Percentiles rank a stretch among this genome's conserved stretches.
These are phyloP conservation scores for Collariella sp. DNA, from an alignment of 495 filamentous ascomycete species.

Conservation along the genomic window DNA sequence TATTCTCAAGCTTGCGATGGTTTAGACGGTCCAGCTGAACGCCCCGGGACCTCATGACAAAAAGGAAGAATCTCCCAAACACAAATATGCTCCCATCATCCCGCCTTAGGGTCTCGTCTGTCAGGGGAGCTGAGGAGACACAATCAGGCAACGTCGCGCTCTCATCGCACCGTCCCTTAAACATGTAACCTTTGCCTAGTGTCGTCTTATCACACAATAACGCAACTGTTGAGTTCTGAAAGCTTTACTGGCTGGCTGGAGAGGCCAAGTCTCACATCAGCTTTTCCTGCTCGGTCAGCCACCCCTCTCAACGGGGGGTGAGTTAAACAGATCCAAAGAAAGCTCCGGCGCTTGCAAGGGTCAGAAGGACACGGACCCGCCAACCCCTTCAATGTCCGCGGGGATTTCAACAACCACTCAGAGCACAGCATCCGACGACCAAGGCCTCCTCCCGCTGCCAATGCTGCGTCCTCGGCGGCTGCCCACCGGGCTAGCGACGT, in stretches of 20 bases:
- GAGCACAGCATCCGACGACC: neutral
- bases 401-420: slow-evolving; percentile 14
- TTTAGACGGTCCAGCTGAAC: no score
- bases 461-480: slow-evolving; percentile 15
- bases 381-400: slow-evolving; percentile 12
- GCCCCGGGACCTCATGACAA: no score
- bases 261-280: no score
- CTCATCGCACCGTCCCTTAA: no score
- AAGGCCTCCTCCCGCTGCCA: slow-evolving; percentile 6
- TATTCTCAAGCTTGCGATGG: no score
- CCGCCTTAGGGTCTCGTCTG: no score
- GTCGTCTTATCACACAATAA: neutral
- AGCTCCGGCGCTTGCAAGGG: slow-evolving; percentile 20
- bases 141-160: no score
- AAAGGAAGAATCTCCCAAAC: no score
- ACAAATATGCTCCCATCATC: no score
- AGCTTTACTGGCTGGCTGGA: no score
- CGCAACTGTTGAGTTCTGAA: neutral
- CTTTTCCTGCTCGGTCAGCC: neutral
- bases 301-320: neutral
- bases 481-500: slow-evolving; percentile 11
- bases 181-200: neutral
- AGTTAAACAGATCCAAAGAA: neutral
- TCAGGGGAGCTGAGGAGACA: no score
- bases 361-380: slow-evolving; percentile 18